A percentile compares a stretch with the other conserved stretches of the same genome.
phyloP scores from a whole-genome alignment of 106 monocot species.

The Phalaenopsis equestris region DNA sequence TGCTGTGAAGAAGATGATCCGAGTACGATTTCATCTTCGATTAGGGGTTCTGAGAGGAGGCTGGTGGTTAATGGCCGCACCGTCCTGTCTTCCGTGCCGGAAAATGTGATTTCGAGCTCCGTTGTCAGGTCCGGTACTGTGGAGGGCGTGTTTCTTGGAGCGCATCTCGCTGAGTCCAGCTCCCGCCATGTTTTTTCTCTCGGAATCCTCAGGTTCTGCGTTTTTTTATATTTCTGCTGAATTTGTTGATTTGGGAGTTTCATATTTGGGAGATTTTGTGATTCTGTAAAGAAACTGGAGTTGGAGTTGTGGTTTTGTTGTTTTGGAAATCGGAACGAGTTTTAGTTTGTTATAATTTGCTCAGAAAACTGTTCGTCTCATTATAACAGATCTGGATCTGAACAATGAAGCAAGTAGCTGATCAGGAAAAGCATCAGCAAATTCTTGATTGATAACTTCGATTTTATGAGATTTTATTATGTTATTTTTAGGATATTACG shows the following conservation, averaged over 20 bases:
- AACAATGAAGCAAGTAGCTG: too few species aligned
- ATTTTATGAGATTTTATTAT: too few species aligned
- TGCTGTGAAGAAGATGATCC: conserved; percentile 3
- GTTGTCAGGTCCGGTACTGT: conserved; percentile 31
- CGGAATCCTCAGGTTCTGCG: conserved; percentile 48
- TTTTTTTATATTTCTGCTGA: too few species aligned
- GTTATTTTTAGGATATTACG: too few species aligned
- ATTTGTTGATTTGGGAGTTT: background rate
- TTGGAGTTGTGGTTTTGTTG: too few species aligned
- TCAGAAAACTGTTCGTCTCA: too few species aligned
- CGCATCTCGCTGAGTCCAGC: conserved; percentile 18
- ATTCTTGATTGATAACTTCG: too few species aligned
- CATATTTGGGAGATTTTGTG: background rate
- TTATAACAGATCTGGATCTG: too few species aligned
- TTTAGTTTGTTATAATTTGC: too few species aligned
- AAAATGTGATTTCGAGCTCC: conserved; percentile 32
- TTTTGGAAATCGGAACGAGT: too few species aligned
- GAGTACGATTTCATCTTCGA: conserved; percentile 52
- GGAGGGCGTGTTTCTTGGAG: conserved; percentile 74
- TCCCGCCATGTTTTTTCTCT: conserved; percentile 71
- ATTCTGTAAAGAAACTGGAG: too few species aligned
- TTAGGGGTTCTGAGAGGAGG: conserved; percentile 38
- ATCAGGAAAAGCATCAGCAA: too few species aligned
- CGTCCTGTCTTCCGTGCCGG: conserved; percentile 59
- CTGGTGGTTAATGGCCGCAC: conserved; percentile 38